These are phyloP conservation scores for Tricharina praecox DNA, from an alignment of 495 filamentous ascomycete genomes.

Conservation along the genomic window DNA sequence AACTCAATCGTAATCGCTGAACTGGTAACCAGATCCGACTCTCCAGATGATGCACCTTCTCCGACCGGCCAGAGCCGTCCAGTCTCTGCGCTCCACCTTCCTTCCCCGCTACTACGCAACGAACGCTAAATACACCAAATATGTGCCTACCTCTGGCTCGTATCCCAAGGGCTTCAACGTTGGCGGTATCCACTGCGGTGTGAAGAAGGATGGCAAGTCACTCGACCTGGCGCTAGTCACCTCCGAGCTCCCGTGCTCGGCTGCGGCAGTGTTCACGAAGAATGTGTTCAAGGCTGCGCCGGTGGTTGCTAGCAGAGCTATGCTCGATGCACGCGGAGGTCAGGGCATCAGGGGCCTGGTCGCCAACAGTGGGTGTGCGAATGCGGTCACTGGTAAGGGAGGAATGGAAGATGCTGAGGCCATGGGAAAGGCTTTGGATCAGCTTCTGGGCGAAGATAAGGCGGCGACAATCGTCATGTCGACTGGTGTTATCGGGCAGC, in stretches of 20 bases:
- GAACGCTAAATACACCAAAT: conserved; percentile 39
- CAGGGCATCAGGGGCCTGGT: conserved; percentile 63
- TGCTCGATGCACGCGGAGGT: conserved; percentile 47
- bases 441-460: conserved; percentile 39
- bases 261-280: conserved; percentile 87
- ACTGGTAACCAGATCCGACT: no score
- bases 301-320: conserved; percentile 62
- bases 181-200: conserved; percentile 75
- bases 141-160: conserved; percentile 66
- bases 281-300: conserved; percentile 97
- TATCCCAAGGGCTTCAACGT: conserved; percentile 85
- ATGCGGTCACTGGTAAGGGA: conserved; percentile 88
- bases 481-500: conserved; percentile 94
- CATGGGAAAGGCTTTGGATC: conserved; percentile 68
- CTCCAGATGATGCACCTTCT: no score
- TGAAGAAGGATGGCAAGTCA: conserved; percentile 78
- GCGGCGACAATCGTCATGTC: conserved; percentile 82
- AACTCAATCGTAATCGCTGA: no score
- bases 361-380: conserved; percentile 91
- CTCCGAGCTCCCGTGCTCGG: conserved; percentile 78
- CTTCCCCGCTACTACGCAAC: conserved; percentile 4
- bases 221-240: conserved; percentile 79
- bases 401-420: conserved; percentile 72
- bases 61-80: no score
- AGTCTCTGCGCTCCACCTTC: no score